A percentile compares a stretch with the other conserved stretches of the same genome.
Evolutionary conservation across 495 filamentous ascomycete genomes (phyloP).

Genomic region (Xylaria telfairii): DNA sequence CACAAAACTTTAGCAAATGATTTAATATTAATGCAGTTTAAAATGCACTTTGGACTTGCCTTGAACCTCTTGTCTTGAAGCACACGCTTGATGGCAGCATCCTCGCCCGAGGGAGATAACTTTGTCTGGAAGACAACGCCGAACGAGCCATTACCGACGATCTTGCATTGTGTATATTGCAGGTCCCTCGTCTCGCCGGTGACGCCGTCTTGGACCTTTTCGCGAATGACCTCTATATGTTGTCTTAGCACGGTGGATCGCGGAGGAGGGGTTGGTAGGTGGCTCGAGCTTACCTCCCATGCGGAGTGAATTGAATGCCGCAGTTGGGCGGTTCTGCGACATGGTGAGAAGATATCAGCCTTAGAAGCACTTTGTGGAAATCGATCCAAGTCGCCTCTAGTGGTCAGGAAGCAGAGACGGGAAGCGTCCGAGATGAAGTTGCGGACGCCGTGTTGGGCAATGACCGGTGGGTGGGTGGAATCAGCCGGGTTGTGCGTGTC

Average conservation of each 20-base stretch:
- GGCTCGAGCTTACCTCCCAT: slow-evolving; percentile 57
- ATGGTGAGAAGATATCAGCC: slow-evolving; percentile 42
- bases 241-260: slow-evolving; percentile 28
- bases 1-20: slow-evolving; percentile 41
- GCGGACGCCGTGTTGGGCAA: slow-evolving; percentile 57
- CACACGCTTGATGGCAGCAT: slow-evolving; percentile 98
- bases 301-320: slow-evolving; percentile 59
- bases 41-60: slow-evolving; percentile 55
- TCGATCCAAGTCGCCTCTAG: slow-evolving; percentile 42
- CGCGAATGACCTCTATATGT: slow-evolving; percentile 86
- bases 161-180: slow-evolving; percentile 99
- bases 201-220: slow-evolving; percentile 98
- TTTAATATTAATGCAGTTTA: not conserved
- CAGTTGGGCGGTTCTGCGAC: slow-evolving; percentile 57
- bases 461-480: slow-evolving; percentile 39
- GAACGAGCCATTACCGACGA: slow-evolving; percentile 99
- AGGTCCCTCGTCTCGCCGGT: slow-evolving; percentile 96
- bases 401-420: slow-evolving; percentile 41
- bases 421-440: slow-evolving; percentile 36
- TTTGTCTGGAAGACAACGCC: slow-evolving; percentile 99
- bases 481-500: slow-evolving; percentile 33
- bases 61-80: slow-evolving; percentile 99
- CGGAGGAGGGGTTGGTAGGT: slow-evolving; percentile 21
- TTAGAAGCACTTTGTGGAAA: slow-evolving; percentile 36
- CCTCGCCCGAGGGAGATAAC: slow-evolving; percentile 93